Conservation (phyloP, 768 basidiomycete species). For the Dictyophora rubrovolvata region DNA sequence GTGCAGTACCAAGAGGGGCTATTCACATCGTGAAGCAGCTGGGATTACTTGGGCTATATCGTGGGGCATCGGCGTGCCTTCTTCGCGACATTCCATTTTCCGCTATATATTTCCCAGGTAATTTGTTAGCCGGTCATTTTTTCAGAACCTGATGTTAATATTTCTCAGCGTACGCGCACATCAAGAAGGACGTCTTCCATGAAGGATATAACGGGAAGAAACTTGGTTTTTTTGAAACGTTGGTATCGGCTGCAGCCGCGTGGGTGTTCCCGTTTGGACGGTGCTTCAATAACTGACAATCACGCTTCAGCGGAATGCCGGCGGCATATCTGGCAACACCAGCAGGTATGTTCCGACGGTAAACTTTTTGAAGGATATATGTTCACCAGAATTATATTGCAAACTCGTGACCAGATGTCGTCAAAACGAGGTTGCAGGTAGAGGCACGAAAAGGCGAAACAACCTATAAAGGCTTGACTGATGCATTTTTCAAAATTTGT, state of each 20-base stretch:
- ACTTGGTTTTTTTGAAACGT: constrained; percentile 81
- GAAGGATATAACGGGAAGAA: constrained; percentile 95
- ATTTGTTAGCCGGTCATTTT: neutral
- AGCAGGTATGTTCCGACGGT: constrained; percentile 43
- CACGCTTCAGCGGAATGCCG: constrained; percentile 77
- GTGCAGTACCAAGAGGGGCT: constrained; percentile 74
- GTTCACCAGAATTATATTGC: constrained; percentile 2
- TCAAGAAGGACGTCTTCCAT: constrained; percentile 89
- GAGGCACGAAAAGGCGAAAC: constrained; percentile 89
- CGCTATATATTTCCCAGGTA: constrained; percentile 70
- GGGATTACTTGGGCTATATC: constrained; percentile 87
- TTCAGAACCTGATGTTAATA: neutral
- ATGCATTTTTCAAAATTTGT: constrained; percentile 90
- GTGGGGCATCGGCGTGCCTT: constrained; percentile 85
- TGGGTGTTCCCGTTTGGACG: constrained; percentile 20
- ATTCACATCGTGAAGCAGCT: constrained; percentile 88
- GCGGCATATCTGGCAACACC: constrained; percentile 91
- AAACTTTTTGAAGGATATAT: neutral
- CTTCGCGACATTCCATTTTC: constrained; percentile 97
- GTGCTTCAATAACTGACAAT: constrained; percentile 20
- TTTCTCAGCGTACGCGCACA: constrained; percentile 62
- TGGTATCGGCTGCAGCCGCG: constrained; percentile 74
- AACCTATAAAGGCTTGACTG: constrained; percentile 77
- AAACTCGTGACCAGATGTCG: constrained; percentile 57
- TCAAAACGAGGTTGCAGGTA: constrained; percentile 93